Evolutionary conservation across 108 stramenopile genomes (phyloP), one percentile per base, ranked within the genome.

Genomic region (Fragilariopsis cylindrus): DNA sequence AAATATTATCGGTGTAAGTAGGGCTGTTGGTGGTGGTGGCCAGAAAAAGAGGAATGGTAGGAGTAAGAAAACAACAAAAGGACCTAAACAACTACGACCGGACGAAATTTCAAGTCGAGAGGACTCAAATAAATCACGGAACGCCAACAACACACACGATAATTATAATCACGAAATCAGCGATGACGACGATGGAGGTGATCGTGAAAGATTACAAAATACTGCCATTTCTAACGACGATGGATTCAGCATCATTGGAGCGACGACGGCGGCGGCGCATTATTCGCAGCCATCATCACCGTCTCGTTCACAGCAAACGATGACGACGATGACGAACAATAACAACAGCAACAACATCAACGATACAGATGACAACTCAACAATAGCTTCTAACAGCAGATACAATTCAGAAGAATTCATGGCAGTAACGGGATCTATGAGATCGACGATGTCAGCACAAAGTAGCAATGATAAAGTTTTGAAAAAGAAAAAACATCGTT

Each of bases 1-100:
- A 7, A 81, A 76, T 18, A 65, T 71, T n/a, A 71, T 19, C 18
- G 57, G 57, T n/a, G 15, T n/a, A 1, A 52, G 1, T 13, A 52
- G 50, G 12, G 50, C 0, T 52, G 50, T 9, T 13, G 13, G 50
- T 52, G 50, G 50, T 13, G 13, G 50, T 52, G 13, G 50, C 13
- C 50, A 52, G 50, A 52, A 52, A 68, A 52, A 53, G 15, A 73
- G 72, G 50, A 52, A 60, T 53, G 50, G 41, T 16, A 45, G 44
- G 18, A 44, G 45, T n/a, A 8, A 50, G 60, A 62, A 41, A 60
- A 60, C 19, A 18, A 21, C n/a, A 4, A 41, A 49, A 60, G 40
- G 55, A 30, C 13, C 30, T 45, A 11, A 44, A 11, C 44, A 11
- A 56, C 12, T 12, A 57, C 56, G 13, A 13, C 46, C 60, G 2